These are phyloP conservation scores for Anethum foeniculum DNA, from an alignment of 140 eudicot genomes.

Conservation along the genomic window DNA sequence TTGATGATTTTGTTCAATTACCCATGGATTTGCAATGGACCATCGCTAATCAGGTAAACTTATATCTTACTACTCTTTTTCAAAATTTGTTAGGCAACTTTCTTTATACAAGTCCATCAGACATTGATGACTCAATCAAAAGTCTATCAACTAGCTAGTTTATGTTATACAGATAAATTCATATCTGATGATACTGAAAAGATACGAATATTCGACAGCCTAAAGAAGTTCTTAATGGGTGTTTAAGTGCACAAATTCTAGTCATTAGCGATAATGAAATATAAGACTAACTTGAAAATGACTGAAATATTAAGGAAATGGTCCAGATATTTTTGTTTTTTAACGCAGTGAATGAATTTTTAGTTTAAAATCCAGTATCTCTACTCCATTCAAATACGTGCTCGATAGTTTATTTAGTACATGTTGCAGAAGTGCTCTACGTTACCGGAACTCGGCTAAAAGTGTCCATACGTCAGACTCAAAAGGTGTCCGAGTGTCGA, in stretches of 20 bases:
- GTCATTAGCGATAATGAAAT: too few species aligned
- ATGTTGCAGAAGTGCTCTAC: not conserved
- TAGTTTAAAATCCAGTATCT: not conserved
- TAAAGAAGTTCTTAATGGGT: too few species aligned
- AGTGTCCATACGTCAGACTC: too few species aligned
- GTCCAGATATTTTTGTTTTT: too few species aligned
- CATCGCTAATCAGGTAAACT: constrained; percentile 54
- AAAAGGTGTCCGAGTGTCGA: too few species aligned
- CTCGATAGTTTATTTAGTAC: not conserved
- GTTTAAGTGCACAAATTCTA: too few species aligned
- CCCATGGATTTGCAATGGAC: constrained; percentile 82
- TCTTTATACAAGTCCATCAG: not conserved
- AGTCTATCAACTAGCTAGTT: not conserved
- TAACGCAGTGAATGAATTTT: not conserved
- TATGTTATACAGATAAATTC: too few species aligned
- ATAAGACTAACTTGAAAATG: too few species aligned
- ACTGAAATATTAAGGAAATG: too few species aligned
- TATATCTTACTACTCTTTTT: not conserved
- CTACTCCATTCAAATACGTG: not conserved
- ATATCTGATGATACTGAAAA: too few species aligned
- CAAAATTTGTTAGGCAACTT: not conserved
- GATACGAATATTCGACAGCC: too few species aligned
- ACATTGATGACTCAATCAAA: not conserved
- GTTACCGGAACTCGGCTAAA: too few species aligned
- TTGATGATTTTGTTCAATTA: constrained; percentile 69